Evolutionary conservation across 2,329 filamentous ascomycete genomes (phyloP).

Genomic region (Aplosporella prunicola): DNA sequence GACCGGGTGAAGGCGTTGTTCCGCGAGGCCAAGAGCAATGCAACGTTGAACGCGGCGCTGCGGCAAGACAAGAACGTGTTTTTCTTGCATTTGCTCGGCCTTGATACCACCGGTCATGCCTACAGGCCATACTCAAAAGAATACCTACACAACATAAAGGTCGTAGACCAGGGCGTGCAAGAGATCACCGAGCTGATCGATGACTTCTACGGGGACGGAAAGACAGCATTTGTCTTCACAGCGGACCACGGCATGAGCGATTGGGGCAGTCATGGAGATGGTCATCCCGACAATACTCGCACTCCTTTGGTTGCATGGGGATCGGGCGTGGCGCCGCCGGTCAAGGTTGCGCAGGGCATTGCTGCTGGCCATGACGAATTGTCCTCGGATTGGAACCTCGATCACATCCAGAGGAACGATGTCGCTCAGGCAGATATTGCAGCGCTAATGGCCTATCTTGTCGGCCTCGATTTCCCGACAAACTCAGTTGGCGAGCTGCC

Average conservation of each 20-base stretch:
- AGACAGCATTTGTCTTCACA: constrained; percentile 93
- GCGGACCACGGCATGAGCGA: constrained; percentile 99
- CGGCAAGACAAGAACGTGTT: constrained; percentile 84
- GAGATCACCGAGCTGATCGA: constrained; percentile 75
- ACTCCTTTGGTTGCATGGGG: constrained; percentile 93
- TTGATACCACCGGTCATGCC: constrained; percentile 82
- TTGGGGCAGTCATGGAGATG: constrained; percentile 97
- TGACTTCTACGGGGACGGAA: constrained; percentile 69
- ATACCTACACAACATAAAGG: constrained; percentile 86
- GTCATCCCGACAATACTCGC: constrained; percentile 91
- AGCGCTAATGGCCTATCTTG: constrained; percentile 87
- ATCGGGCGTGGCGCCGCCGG: constrained; percentile 73
- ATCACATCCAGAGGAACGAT: constrained; percentile 75
- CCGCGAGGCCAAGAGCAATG: constrained; percentile 65
- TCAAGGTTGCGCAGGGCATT: constrained; percentile 43
- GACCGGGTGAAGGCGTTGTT: constrained; percentile 86
- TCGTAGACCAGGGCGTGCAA: constrained; percentile 83
- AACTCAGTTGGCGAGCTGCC: constrained; percentile 95
- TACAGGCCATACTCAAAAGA: constrained; percentile 90
- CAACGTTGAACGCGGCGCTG: constrained; percentile 61
- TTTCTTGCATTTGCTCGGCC: constrained; percentile 83
- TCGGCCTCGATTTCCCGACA: constrained; percentile 80
- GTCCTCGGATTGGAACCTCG: constrained; percentile 79
- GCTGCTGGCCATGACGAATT: constrained; percentile 77
- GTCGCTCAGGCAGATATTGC: constrained; percentile 91